phyloP scores from a whole-genome alignment of 2,329 filamentous ascomycete species.

The Verticillium nubilum region DNA sequence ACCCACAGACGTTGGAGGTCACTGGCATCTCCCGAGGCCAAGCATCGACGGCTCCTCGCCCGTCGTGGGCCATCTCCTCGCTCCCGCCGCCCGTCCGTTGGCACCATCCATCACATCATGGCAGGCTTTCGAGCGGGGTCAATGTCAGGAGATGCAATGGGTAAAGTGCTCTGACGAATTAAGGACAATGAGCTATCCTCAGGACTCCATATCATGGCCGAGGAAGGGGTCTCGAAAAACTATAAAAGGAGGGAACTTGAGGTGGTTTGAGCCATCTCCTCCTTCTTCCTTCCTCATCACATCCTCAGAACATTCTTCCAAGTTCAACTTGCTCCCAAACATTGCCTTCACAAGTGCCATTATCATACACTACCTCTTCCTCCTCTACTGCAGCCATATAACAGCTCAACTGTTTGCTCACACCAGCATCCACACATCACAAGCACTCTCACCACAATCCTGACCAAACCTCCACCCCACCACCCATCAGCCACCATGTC shows the following conservation, averaged over 20 bases:
- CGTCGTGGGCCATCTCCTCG: slow-evolving; percentile 8
- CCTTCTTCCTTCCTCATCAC: slow-evolving; percentile 34
- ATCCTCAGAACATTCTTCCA: slow-evolving; percentile 7
- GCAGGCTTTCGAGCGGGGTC: slow-evolving; percentile 35
- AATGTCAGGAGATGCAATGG: slow-evolving; percentile 11
- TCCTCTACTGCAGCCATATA: slow-evolving; percentile 3
- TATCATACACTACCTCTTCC: slow-evolving; percentile 1
- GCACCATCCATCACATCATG: slow-evolving; percentile 25
- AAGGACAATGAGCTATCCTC: slow-evolving; percentile 36
- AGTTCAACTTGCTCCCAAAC: slow-evolving; percentile 7
- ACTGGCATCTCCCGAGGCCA: background rate
- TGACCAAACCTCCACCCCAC: slow-evolving; percentile 6
- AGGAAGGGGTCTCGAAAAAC: slow-evolving; percentile 36
- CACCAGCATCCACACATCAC: slow-evolving; percentile 6
- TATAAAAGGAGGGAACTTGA: slow-evolving; percentile 59
- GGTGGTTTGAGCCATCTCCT: slow-evolving; percentile 26
- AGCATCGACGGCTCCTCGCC: background rate
- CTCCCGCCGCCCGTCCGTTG: slow-evolving; percentile 18
- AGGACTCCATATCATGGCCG: slow-evolving; percentile 26
- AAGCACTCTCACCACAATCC: slow-evolving; percentile 2
- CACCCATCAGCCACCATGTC: slow-evolving; percentile 45
- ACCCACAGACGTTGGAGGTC: background rate
- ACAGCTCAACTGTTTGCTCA: slow-evolving; percentile 8
- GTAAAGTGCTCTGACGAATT: slow-evolving; percentile 33
- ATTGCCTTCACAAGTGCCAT: slow-evolving; percentile 7